Evolutionary conservation across 768 basidiomycete genomes (phyloP).

Genomic region (Podaxis sp.): DNA sequence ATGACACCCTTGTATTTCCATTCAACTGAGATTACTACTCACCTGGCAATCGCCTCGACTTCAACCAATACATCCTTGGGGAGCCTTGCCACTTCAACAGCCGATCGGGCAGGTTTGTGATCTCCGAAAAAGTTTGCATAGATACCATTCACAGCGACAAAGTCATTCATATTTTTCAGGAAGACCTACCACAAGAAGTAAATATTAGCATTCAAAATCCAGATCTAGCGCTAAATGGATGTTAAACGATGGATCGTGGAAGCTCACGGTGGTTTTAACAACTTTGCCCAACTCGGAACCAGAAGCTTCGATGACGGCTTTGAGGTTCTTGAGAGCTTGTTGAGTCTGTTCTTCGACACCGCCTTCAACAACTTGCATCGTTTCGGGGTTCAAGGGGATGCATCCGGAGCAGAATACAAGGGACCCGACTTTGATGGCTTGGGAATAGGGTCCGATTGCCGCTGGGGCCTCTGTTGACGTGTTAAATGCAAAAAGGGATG

Average conservation of each 20-base stretch:
- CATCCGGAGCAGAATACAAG: constrained; percentile 90
- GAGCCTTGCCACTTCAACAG: constrained; percentile 85
- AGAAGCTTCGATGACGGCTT: constrained; percentile 78
- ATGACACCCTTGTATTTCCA: background rate
- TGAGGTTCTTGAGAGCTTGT: constrained; percentile 86
- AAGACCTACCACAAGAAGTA: constrained; percentile 61
- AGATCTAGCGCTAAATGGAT: background rate
- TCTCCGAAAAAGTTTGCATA: constrained; percentile 85
- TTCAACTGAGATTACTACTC: constrained; percentile 21
- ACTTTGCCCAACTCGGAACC: constrained; percentile 79
- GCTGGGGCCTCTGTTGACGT: constrained; percentile 60
- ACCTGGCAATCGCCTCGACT: constrained; percentile 88
- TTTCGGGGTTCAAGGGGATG: constrained; percentile 77
- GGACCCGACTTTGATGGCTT: constrained; percentile 82
- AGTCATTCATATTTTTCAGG: constrained; percentile 91
- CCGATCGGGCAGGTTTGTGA: constrained; percentile 91
- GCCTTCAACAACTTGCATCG: constrained; percentile 67
- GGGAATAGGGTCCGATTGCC: constrained; percentile 85
- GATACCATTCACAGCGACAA: constrained; percentile 75
- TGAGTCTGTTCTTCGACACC: constrained; percentile 80
- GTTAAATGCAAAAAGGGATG: background rate
- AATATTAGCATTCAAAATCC: background rate
- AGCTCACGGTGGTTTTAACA: constrained; percentile 85
- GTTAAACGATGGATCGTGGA: background rate
- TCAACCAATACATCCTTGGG: constrained; percentile 93